These are phyloP conservation scores for Saposhnikovia divaricata DNA, from an alignment of 129 eudicot species.

Conservation along the genomic window DNA sequence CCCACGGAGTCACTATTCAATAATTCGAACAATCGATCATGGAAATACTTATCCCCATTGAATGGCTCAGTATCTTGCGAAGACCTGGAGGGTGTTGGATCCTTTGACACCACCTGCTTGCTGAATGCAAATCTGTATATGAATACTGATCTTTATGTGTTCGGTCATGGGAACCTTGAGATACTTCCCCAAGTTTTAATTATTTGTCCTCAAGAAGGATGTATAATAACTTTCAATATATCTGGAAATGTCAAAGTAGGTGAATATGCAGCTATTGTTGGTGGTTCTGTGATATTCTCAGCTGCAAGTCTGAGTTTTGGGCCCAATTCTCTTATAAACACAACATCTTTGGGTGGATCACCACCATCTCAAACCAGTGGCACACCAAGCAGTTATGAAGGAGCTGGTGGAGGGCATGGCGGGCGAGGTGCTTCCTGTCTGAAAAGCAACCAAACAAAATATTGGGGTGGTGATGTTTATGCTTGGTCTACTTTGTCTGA, in stretches of 20 bases:
- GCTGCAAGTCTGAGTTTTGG: conserved; percentile 63
- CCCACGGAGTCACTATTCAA: conserved; percentile 11
- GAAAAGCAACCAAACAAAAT: conserved; percentile 36
- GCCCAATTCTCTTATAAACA: conserved; percentile 52
- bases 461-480: conserved; percentile 97
- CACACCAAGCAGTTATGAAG: conserved; percentile 80
- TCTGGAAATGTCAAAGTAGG: conserved; percentile 78
- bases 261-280: conserved; percentile 47
- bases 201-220: conserved; percentile 62
- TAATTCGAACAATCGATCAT: conserved; percentile 4
- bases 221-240: conserved; percentile 63
- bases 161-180: conserved; percentile 68
- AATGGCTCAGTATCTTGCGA: conserved; percentile 48
- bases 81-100: conserved; percentile 77
- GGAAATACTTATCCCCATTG: conserved; percentile 11
- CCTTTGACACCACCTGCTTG: conserved; percentile 74
- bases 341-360: conserved; percentile 66
- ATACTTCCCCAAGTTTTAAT: conserved; percentile 64
- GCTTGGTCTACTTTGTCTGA: conserved; percentile 68
- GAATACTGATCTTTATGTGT: conserved; percentile 38
- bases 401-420: conserved; percentile 98
- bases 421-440: conserved; percentile 92
- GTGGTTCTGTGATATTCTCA: conserved; percentile 58
- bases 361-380: conserved; percentile 94
- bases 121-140: conserved; percentile 43